These are phyloP conservation scores for Xylaria grammica DNA, from an alignment of 495 filamentous ascomycete genomes.

Conservation along the genomic window DNA sequence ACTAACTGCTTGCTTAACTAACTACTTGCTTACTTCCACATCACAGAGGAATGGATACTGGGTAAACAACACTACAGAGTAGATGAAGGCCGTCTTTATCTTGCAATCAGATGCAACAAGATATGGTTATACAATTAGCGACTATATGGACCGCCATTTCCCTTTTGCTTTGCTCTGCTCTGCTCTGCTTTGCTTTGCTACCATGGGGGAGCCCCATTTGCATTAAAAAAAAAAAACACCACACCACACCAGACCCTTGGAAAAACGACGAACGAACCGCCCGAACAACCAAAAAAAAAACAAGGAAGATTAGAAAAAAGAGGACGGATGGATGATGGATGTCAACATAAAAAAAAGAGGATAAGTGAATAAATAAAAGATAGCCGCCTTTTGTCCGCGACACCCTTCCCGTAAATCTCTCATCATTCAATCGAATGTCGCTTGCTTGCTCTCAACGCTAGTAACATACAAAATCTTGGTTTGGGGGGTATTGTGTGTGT, in stretches of 20 bases:
- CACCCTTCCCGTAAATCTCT: background rate
- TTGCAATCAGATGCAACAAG: conserved; percentile 6
- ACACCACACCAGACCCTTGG: conserved; percentile 14
- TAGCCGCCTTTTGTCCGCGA: conserved; percentile 10
- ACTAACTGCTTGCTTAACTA: too few relatives aligned
- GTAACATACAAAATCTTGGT: conserved; percentile 20
- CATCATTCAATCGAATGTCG: conserved; percentile 4
- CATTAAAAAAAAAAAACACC: too few relatives aligned
- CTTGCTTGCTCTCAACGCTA: conserved; percentile 15
- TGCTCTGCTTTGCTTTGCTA: too few relatives aligned
- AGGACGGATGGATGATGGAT: too few relatives aligned
- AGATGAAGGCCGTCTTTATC: too few relatives aligned
- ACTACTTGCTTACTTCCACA: too few relatives aligned
- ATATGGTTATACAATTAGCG: conserved; percentile 17
- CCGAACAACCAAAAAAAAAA: conserved; percentile 1
- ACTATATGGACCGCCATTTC: background rate
- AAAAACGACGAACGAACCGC: conserved; percentile 16
- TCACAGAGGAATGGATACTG: too few relatives aligned
- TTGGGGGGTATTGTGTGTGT: conserved; percentile 14
- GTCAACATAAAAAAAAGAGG: too few relatives aligned
- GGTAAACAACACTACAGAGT: too few relatives aligned
- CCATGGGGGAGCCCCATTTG: background rate
- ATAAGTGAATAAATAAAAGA: too few relatives aligned
- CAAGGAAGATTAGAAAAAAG: too few relatives aligned
- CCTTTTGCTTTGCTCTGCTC: too few relatives aligned